These are phyloP conservation scores for Coemansia sp. DNA, from an alignment of 192 early-diverging fungal species.

Conservation along the genomic window DNA sequence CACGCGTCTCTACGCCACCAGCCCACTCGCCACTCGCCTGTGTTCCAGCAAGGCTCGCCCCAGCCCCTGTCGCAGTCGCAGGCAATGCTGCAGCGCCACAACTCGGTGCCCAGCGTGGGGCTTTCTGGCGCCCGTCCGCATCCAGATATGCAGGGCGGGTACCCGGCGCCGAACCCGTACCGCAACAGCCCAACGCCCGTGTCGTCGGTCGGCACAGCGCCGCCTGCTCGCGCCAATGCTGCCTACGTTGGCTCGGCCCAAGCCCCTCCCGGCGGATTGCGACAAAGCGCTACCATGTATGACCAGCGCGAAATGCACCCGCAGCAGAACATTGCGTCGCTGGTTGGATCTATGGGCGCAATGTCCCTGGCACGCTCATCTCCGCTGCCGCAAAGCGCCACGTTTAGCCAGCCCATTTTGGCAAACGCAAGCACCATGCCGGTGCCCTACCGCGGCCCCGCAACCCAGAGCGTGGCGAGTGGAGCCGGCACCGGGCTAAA, in stretches of 20 bases:
- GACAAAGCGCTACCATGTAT: neutral
- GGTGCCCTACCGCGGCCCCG: conserved; percentile 5
- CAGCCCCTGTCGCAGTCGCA: conserved; percentile 18
- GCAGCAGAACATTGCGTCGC: conserved; percentile 18
- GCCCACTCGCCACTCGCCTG: conserved; percentile 18
- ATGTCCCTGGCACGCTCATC: conserved; percentile 13
- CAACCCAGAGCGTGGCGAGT: neutral
- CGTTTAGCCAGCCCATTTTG: conserved; percentile 4
- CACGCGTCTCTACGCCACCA: conserved; percentile 17
- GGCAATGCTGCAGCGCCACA: conserved; percentile 27
- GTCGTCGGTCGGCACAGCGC: neutral
- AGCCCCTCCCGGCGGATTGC: conserved; percentile 1
- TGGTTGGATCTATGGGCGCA: conserved; percentile 38
- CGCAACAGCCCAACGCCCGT: conserved; percentile 8
- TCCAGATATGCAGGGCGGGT: neutral
- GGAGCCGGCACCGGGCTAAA: too few species aligned
- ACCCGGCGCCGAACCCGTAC: neutral
- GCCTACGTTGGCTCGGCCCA: neutral
- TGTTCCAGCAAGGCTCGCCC: conserved; percentile 13
- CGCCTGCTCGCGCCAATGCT: neutral
- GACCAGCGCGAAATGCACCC: conserved; percentile 12
- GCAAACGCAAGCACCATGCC: conserved; percentile 12
- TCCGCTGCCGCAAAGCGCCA: neutral
- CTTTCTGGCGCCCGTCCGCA: neutral
- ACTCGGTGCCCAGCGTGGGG: conserved; percentile 6